Base-by-base conservation (phyloP, 1,284 basidiomycete genomes). In the Microbotryomycetes sp. region DNA sequence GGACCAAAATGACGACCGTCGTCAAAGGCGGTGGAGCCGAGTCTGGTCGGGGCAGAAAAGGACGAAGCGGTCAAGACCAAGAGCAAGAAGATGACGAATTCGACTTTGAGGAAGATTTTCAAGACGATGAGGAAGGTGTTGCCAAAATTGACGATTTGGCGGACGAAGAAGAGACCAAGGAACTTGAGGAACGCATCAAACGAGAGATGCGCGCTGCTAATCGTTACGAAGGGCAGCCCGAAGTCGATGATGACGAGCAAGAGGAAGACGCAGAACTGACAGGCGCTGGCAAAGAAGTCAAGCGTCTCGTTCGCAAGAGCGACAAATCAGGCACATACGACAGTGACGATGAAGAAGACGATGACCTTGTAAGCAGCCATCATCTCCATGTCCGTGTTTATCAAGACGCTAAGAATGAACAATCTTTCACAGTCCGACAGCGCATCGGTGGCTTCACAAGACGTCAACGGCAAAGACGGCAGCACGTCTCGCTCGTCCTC, bases 171-270 rank as follows among this genome's bases (percentile, higher is more conserved):
- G 87, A 90, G 72, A 82, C 85, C 45, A 91, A 88, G 73, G 88
- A 92, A 74, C 79, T 86, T n/a, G 88, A 90, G 88, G 88, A 91
- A 75, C 86, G 88, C 19, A 78, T 92, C 51, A 90, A 90, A 76
- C 83, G 84, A 56, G 88, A 90, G 73, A 89, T 89, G 73, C 84
- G 84, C 72, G 77, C 77, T 16, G 88, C 86, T 23, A 89, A 89
- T 74, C 87, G 87, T 73, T 80, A 78, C 46, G 80, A 84, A 19
- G 86, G 87, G 58, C 81, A 81, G 4, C 81, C 82, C 50, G 79
- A 87, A 49, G 85, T 86, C 68, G 86, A 84, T 63, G 82, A 82
- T 0, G 86, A 87, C 3, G 86, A 87, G 6, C 86, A 87, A 53
- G 59, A 62, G 16, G 75, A 75, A 16, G 84, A 84, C 26, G 79